Evolutionary conservation across 371 early-diverging fungal species (phyloP).

Genomic region (Actinomortierella ambigua): DNA sequence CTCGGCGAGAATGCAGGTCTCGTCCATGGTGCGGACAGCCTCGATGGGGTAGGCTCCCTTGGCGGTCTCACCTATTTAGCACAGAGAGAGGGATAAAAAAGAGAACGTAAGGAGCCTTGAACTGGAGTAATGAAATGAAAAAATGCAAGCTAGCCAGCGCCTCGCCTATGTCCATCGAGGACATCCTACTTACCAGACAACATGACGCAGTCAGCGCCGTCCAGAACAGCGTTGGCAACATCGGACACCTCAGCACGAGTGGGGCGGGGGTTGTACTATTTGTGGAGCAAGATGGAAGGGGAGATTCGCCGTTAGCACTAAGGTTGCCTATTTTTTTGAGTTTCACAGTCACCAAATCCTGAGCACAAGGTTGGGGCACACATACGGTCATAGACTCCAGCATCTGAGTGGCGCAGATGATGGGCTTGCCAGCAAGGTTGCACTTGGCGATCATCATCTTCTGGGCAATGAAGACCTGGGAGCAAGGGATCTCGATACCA

Average conservation of each 20-base stretch:
- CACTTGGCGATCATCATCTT: slow-evolving; percentile 97
- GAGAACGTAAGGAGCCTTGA: no score
- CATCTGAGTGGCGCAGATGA: slow-evolving; percentile 99
- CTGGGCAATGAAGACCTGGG: slow-evolving; percentile 92
- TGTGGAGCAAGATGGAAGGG: slow-evolving; percentile 5
- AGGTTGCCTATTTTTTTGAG: no score
- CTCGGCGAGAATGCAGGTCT: slow-evolving; percentile 79
- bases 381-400: slow-evolving; percentile 95
- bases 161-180: no score
- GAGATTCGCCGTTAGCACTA: slow-evolving; percentile 3
- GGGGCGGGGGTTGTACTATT: slow-evolving; percentile 90
- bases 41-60: slow-evolving; percentile 87
- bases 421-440: slow-evolving; percentile 94
- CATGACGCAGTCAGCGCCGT: slow-evolving; percentile 99
- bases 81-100: no score
- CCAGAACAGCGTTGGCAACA: slow-evolving; percentile 97
- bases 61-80: slow-evolving; percentile 81
- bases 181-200: slow-evolving; percentile 70
- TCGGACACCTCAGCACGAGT: slow-evolving; percentile 99
- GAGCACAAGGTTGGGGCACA: background rate
- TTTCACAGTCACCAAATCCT: no score
- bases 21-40: slow-evolving; percentile 78
- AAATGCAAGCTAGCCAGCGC: no score
- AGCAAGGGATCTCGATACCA: slow-evolving; percentile 96
- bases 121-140: no score